Conservation (phyloP, 306 rosid genomes). For the Trifolium pratense region DNA sequence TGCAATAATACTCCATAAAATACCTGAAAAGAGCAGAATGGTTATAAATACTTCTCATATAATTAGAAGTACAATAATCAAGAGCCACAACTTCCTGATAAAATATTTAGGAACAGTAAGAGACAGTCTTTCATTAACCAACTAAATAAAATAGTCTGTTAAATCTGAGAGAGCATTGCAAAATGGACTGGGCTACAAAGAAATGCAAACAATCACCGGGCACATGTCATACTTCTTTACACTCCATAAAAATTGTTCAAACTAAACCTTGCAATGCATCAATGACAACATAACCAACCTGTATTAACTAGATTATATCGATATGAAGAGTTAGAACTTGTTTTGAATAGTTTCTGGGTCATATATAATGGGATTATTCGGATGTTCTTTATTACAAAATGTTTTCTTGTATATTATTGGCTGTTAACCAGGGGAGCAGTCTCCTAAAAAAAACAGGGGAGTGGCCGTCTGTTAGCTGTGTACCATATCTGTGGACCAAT, state of each 20-base stretch:
- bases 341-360: constrained; percentile 1
- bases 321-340: constrained; percentile 2
- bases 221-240: neutral
- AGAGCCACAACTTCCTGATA: constrained; percentile 22
- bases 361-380: neutral
- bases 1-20: constrained; percentile 89
- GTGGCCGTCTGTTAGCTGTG: neutral
- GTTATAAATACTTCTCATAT: constrained; percentile 6
- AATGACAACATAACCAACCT: constrained; percentile 18
- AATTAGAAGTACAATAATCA: constrained; percentile 11
- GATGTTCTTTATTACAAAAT: constrained; percentile 3
- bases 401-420: neutral
- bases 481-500: constrained; percentile 2
- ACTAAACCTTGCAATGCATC: constrained; percentile 6
- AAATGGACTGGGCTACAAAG: neutral
- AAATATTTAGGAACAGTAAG: constrained; percentile 28
- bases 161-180: constrained; percentile 5
- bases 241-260: neutral
- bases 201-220: constrained; percentile 8
- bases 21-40: constrained; percentile 60
- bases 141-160: neutral
- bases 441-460: neutral
- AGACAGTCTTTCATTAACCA: constrained; percentile 10
- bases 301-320: neutral
- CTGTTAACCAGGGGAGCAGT: neutral